Evolutionary conservation across 805 yeast species (phyloP), one percentile per base, ranked within the genome.

Genomic region (Candida sonorensis): DNA sequence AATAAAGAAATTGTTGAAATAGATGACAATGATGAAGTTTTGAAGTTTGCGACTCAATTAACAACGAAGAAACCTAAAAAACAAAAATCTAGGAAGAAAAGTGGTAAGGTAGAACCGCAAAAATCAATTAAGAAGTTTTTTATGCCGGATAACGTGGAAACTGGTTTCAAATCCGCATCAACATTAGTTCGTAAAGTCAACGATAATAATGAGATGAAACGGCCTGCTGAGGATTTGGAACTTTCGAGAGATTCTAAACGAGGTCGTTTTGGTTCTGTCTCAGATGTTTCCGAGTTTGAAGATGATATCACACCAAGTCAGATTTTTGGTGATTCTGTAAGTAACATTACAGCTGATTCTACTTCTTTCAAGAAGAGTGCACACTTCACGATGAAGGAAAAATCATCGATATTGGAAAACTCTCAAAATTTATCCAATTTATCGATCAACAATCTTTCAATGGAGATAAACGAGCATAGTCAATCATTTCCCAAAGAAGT

Each of bases 61-160:
- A 79, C 78, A 74, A 55, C 66, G 15, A 70, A 67, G 1, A 62
- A 37, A 27, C 25, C 13, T 25, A 67, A 2, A 62, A 36, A 27
- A 23, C n/a, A 26, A 18, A 30, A 9, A 30, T 33, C 30, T 33
- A 31, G 30, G 27, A 31, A 10, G 27, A 28, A 16, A 23, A 7
- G 16, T 5, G 13, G 16, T 4, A 13, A 12, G 13, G 26, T 12
- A n/a, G 13, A 7, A 10, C 9, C 9, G 12, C 44, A 47, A 38
- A 44, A 36, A 18, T 20, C 34, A 17, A 37, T 37, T 35, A 51
- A 79, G 50, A 59, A 56, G 27, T 81, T 81, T 41, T 77, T 75
- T 51, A 76, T 81, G 84, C 92, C 92, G 0, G 82, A 77, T 41
- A 66, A 75, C 45, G 88, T 75, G 5, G 71, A 67, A 25, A 69